Evolutionary conservation across 441 rosid genomes (phyloP), one percentile per base, ranked within the genome.

Genomic region (Jatropha podagrica): DNA sequence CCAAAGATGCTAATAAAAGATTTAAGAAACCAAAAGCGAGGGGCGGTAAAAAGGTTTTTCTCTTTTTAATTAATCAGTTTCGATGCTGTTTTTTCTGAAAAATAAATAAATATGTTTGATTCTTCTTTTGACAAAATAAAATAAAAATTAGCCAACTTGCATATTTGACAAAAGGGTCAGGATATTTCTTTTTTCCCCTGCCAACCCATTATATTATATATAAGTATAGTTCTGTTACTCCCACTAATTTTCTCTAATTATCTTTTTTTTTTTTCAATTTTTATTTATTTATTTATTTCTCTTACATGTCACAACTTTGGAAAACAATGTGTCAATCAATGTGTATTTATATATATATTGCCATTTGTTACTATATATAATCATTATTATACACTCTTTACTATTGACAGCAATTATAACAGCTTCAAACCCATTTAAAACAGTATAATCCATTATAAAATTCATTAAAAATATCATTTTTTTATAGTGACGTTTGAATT

Each of bases 211-310:
- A 69, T 18, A 54, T 2, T 11, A 44, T 2, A 12, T 38, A 58
- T 56, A 42, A 23, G 23, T 46, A 46, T 66, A 58, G 61, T 56
- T 63, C 58, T 78, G 77, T 82, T 71, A 51, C 60, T 56, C 20
- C 80, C 84, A 83, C 84, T 74, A 76, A 12, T 14, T 76, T 76
- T 48, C 38, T 49, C 0, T 48, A 14, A 38, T 67, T 32, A 23
- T 12, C 20, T 15, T 0, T 68, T 69, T 26, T 69, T 26, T 55
- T 40, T 17, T 9, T n/a, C 60, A 51, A 23, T 40, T 48, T 20
- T 7, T 3, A 49, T 70, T 37, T 40, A 7, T 41, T 56, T 55
- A 67, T 26, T 74, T 27, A 42, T 63, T 20, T 37, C 14, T 44
- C 42, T 37, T 58, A 66, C 23, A 23, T 23, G 23, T 23, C 23